Conservation (phyloP, 306 rosid genomes). For the Oemleria cerasiformis region DNA sequence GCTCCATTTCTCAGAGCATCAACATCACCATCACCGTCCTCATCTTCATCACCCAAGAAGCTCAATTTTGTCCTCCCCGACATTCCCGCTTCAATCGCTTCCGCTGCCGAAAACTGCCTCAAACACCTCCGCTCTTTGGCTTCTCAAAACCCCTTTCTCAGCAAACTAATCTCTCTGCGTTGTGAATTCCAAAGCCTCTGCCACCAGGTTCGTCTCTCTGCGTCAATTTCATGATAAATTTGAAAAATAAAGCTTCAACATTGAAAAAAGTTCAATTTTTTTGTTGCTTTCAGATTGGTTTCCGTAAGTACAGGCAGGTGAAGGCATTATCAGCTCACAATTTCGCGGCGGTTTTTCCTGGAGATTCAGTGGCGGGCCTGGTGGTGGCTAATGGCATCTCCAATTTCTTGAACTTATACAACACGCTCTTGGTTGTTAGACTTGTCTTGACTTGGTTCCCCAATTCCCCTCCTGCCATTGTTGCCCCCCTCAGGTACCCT, state of each 20-base stretch:
- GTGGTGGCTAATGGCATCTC: conserved; percentile 74
- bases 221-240: not conserved
- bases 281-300: conserved; percentile 51
- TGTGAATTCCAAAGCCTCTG: conserved; percentile 46
- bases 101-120: conserved; percentile 39
- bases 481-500: conserved; percentile 76
- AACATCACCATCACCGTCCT: conserved; percentile 6
- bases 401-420: conserved; percentile 86
- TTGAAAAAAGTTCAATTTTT: not conserved
- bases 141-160: conserved; percentile 52
- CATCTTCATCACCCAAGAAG: conserved; percentile 26
- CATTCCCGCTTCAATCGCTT: conserved; percentile 33
- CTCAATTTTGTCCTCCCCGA: conserved; percentile 32
- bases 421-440: conserved; percentile 75
- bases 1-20: conserved; percentile 40
- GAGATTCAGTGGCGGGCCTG: conserved; percentile 84
- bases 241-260: not conserved
- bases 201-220: conserved; percentile 43
- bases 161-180: conserved; percentile 42
- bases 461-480: conserved; percentile 78
- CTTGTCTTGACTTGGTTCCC: conserved; percentile 99
- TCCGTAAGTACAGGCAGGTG: conserved; percentile 34
- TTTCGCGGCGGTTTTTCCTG: conserved; percentile 87
- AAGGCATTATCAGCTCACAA: conserved; percentile 40
- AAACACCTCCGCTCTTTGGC: conserved; percentile 41